These are phyloP conservation scores for Kwoniella sp. DNA, from an alignment of 768 basidiomycete species.

Conservation along the genomic window DNA sequence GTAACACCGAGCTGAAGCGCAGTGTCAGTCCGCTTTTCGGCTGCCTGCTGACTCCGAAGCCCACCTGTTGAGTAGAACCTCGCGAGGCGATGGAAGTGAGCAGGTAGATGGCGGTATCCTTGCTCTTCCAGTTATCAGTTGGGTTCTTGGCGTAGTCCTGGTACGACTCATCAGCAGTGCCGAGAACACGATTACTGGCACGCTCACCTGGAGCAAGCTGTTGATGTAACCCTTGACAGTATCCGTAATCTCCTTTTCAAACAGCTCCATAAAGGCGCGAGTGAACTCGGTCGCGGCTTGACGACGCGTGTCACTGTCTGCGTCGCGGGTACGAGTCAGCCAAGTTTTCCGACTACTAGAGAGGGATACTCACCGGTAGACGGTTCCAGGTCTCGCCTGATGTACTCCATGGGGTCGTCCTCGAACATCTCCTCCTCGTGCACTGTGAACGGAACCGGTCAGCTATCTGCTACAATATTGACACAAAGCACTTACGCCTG, in stretches of 20 bases:
- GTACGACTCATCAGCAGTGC: neutral
- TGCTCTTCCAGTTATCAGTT: conserved; percentile 73
- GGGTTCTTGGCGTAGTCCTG: conserved; percentile 59
- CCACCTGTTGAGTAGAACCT: conserved; percentile 76
- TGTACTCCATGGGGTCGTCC: conserved; percentile 93
- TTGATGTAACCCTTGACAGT: conserved; percentile 82
- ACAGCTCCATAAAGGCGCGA: conserved; percentile 74
- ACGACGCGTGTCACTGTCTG: conserved; percentile 76
- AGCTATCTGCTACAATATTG: neutral
- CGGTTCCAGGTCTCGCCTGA: conserved; percentile 74
- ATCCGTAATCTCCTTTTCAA: conserved; percentile 78
- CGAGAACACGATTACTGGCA: neutral
- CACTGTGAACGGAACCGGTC: conserved; percentile 50
- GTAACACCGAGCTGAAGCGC: conserved; percentile 76
- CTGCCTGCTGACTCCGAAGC: too few species aligned
- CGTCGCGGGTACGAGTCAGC: conserved; percentile 9
- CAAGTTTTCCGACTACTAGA: neutral
- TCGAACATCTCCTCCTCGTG: conserved; percentile 94
- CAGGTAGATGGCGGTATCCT: conserved; percentile 88
- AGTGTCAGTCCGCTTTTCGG: too few species aligned
- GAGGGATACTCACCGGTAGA: conserved; percentile 53
- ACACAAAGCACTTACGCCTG: conserved; percentile 53
- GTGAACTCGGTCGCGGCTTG: conserved; percentile 95
- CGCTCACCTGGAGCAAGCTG: conserved; percentile 58
- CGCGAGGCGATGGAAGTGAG: conserved; percentile 89